Evolutionary conservation across 495 filamentous ascomycete species (phyloP), one percentile per base, ranked within the genome.

Genomic region (Daldinia concentrica): DNA sequence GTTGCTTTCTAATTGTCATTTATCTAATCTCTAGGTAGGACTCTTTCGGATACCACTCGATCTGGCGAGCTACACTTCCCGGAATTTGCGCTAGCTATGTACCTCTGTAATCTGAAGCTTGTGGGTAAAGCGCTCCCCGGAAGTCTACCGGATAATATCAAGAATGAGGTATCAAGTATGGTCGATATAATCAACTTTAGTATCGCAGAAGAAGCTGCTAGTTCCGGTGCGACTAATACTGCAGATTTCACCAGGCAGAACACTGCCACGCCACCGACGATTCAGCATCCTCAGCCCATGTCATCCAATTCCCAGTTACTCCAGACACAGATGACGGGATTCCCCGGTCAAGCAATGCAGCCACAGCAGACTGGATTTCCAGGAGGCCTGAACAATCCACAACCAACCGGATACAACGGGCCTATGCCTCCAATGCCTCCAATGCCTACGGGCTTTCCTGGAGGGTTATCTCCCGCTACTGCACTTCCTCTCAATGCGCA

Each of bases 151-250:
- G 94, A 98, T 43, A 90, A 87, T 43, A 89, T 98, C 54, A 90
- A 87, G 80, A 99, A 98, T 77, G 96, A 99, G 80, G 96, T 99
- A 30, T 98, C 95, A 9, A 96, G 96, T 76, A 98, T 99, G 95
- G 96, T 99, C 36, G 96, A 99, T 76, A 98, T 98, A 48, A 99
- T 99, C 70, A 97, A 95, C 19, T 98, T 98, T 78, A 92, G 92
- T 64, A 88, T 98, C 19, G 88, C 89, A 0, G 96, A 99, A 72
- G 91, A 94, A 15, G 85, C 81, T 17, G 87, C 90, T 14, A 54
- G 75, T 66, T 80, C 83, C 36, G 76, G 81, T 6, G 81, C 81
- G 63, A 90, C 84, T 37, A 97, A 95, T 81, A 89, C 88, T 27
- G 92, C 95, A 8, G 93, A 89, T 67, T 97, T 98, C 77, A 90